Evolutionary conservation across 108 stramenopile species (phyloP).

Genomic region (Cyclotella atomus): DNA sequence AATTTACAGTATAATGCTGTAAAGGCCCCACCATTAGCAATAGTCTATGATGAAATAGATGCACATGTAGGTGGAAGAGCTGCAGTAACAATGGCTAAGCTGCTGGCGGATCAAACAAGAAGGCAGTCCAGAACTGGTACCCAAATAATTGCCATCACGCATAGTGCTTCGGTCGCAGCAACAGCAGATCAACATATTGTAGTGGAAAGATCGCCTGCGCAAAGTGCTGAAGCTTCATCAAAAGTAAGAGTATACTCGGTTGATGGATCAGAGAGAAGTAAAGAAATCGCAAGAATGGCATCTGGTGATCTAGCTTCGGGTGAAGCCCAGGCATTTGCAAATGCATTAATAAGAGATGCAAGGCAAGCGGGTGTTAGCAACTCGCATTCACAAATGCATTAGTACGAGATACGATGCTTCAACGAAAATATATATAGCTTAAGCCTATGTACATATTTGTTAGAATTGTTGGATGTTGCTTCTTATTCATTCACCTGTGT

Average conservation of each 20-base stretch:
- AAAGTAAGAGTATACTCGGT: conserved; percentile 47
- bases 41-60: conserved; percentile 89
- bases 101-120: conserved; percentile 70
- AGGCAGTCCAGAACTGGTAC: conserved; percentile 15
- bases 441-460: too few species aligned
- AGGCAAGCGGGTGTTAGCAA: too few species aligned
- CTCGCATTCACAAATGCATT: too few species aligned
- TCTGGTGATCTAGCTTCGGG: conserved; percentile 73
- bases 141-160: conserved; percentile 84
- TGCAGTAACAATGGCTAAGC: conserved; percentile 76
- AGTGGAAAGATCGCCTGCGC: conserved; percentile 47
- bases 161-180: conserved; percentile 81
- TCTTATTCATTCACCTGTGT: not conserved
- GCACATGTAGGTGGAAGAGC: conserved; percentile 88
- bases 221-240: conserved; percentile 4
- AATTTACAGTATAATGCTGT: not conserved
- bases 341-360: conserved; percentile 75
- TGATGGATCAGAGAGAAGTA: conserved; percentile 54
- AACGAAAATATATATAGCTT: too few species aligned
- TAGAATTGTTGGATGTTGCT: too few species aligned
- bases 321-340: conserved; percentile 81
- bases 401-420: too few species aligned
- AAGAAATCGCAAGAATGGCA: conserved; percentile 85
- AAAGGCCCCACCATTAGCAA: conserved; percentile 57
- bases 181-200: conserved; percentile 79